Conservation (phyloP, 768 basidiomycete species). For the Suillus spraguei region DNA sequence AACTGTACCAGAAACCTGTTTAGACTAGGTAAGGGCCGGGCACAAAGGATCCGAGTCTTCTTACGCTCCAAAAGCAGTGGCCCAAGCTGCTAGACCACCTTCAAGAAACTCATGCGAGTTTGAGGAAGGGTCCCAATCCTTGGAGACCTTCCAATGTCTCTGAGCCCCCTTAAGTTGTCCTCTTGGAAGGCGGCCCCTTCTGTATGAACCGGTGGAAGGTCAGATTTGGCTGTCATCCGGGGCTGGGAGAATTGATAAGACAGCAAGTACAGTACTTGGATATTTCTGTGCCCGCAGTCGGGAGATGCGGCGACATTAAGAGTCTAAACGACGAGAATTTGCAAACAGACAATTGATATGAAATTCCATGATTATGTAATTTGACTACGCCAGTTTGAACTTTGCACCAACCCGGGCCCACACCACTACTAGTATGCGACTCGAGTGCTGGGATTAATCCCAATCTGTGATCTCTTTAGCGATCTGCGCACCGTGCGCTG, state of each 20-base stretch:
- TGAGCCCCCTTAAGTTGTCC: background rate
- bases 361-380: too few species aligned
- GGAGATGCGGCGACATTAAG: too few species aligned
- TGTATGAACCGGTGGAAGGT: background rate
- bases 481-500: background rate
- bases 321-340: too few species aligned
- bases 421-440: too few species aligned
- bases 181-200: background rate
- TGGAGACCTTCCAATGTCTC: background rate
- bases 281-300: too few species aligned
- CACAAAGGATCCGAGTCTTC: conserved; percentile 5
- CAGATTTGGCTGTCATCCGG: background rate
- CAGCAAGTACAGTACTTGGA: too few species aligned
- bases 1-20: conserved; percentile 40
- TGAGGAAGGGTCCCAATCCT: background rate
- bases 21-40: background rate
- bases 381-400: too few species aligned
- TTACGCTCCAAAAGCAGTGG: too few species aligned
- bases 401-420: too few species aligned
- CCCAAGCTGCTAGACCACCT: conserved; percentile 33
- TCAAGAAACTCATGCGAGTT: conserved; percentile 24
- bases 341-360: too few species aligned
- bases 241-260: background rate
- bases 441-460: too few species aligned
- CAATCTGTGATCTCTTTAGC: too few species aligned